Evolutionary conservation across 106 monocot genomes (phyloP).

Genomic region (Amphibolis antarctica): DNA sequence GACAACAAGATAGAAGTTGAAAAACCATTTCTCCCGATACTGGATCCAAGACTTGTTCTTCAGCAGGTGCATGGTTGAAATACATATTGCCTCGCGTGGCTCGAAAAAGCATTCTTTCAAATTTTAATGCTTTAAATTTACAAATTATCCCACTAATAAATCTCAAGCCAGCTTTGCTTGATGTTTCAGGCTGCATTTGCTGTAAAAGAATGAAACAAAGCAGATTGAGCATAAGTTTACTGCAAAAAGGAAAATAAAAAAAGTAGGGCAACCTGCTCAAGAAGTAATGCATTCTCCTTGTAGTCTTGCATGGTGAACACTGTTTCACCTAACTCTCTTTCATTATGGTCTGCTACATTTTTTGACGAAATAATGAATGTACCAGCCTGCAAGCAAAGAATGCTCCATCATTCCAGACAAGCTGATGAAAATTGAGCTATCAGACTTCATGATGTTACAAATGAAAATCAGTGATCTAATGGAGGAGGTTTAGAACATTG

Average conservation of each 20-base stretch:
- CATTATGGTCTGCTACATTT: conserved; percentile 48
- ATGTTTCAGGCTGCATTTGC: conserved; percentile 49
- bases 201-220: conserved; percentile 8
- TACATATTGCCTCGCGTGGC: conserved; percentile 98
- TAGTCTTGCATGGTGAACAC: conserved; percentile 36
- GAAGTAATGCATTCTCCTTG: conserved; percentile 44
- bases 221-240: neutral
- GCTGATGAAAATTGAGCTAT: too few relatives aligned
- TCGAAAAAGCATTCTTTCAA: conserved; percentile 99
- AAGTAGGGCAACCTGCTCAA: conserved; percentile 59
- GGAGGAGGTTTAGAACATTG: too few relatives aligned
- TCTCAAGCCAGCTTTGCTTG: conserved; percentile 69
- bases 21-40: conserved; percentile 82
- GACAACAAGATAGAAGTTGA: neutral
- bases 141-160: conserved; percentile 96
- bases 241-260: neutral
- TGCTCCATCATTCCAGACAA: too few relatives aligned
- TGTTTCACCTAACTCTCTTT: conserved; percentile 80
- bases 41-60: conserved; percentile 72
- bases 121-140: conserved; percentile 59
- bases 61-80: conserved; percentile 91
- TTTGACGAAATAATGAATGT: conserved; percentile 80
- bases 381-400: conserved; percentile 88
- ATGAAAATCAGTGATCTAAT: too few relatives aligned
- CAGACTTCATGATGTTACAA: too few relatives aligned